Conservation (phyloP, 129 eudicot genomes). For the Tagetes erecta region DNA sequence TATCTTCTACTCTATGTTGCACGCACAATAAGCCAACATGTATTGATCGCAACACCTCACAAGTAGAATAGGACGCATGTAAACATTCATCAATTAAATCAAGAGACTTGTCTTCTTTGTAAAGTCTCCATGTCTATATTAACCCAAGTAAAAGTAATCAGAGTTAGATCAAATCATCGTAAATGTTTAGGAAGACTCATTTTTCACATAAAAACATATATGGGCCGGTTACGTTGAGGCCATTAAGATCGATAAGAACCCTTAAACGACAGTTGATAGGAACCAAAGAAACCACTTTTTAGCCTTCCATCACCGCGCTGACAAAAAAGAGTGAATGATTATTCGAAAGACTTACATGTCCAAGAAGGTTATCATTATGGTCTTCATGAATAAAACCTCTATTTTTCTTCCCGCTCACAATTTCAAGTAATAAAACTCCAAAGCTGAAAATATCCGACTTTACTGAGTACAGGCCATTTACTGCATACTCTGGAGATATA, state of each 20-base stretch:
- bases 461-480: constrained; percentile 34
- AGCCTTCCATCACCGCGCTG: too few relatives aligned
- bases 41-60: constrained; percentile 32
- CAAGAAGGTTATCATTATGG: constrained; percentile 40
- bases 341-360: constrained; percentile 31
- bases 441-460: constrained; percentile 48
- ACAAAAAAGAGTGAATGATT: too few relatives aligned
- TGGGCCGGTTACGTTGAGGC: too few relatives aligned
- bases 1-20: constrained; percentile 42
- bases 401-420: constrained; percentile 40
- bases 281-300: too few relatives aligned
- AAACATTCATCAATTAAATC: constrained; percentile 26
- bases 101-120: constrained; percentile 31
- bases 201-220: too few relatives aligned
- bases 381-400: constrained; percentile 9
- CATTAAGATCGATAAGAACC: too few relatives aligned
- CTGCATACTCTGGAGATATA: constrained; percentile 51
- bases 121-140: constrained; percentile 44
- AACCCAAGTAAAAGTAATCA: not conserved
- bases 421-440: constrained; percentile 40
- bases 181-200: too few relatives aligned
- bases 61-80: not conserved
- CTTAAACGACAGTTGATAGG: too few relatives aligned
- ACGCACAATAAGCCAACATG: constrained; percentile 9
- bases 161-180: not conserved